Evolutionary conservation across 148 eudicot genomes (phyloP).

Genomic region (Rhododendron ferrugineum): DNA sequence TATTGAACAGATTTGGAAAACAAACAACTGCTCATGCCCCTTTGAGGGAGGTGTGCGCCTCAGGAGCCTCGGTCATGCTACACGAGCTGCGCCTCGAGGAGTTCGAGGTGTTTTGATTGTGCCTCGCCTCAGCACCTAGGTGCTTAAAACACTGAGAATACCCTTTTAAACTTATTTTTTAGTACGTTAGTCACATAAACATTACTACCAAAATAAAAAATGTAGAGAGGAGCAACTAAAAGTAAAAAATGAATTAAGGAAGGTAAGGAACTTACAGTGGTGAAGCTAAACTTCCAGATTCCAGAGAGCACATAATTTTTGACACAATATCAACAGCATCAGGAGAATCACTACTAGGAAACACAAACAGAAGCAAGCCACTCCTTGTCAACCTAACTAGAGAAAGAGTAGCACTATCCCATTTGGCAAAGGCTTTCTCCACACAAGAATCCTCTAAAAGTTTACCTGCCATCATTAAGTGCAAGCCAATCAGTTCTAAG

Average conservation of each 20-base stretch:
- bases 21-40: background rate
- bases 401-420: conserved; percentile 34
- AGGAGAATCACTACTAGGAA: conserved; percentile 35
- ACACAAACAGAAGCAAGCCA: conserved; percentile 64
- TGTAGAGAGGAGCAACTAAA: background rate
- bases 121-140: background rate
- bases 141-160: background rate
- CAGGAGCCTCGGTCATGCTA: background rate
- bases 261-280: conserved; percentile 56
- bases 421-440: conserved; percentile 20
- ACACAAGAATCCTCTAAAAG: conserved; percentile 26
- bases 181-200: background rate
- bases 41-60: background rate
- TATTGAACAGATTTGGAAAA: background rate
- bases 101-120: background rate
- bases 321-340: conserved; percentile 44
- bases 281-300: conserved; percentile 46
- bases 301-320: conserved; percentile 40
- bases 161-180: background rate
- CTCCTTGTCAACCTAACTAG: conserved; percentile 71
- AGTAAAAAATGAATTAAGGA: background rate
- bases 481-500: conserved; percentile 1
- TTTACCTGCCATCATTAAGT: conserved; percentile 25
- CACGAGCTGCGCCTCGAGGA: background rate
- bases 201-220: background rate